Conservation (phyloP, 2,329 filamentous ascomycete genomes). For the Hypoxylon rubiginosum region DNA sequence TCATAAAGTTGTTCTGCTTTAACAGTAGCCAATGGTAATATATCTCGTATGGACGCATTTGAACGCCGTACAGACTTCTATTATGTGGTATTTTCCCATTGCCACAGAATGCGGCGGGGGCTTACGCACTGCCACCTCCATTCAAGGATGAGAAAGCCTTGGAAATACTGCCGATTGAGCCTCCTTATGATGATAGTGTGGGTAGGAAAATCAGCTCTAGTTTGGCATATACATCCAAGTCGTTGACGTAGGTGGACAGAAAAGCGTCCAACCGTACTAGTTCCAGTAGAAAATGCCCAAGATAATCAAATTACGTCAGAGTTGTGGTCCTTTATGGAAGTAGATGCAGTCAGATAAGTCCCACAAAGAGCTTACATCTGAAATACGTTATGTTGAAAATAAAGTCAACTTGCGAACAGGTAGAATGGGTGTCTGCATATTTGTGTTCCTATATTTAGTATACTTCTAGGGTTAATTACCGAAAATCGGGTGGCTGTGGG, state of each 20-base stretch:
- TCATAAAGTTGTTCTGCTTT: neutral
- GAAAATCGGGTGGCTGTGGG: conserved; percentile 10
- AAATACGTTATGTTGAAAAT: too few species aligned
- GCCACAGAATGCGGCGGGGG: neutral
- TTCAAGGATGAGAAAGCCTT: neutral
- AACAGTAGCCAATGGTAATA: neutral
- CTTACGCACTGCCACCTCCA: conserved; percentile 3
- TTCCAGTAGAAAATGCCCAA: neutral
- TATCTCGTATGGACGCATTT: neutral
- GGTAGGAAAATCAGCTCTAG: neutral
- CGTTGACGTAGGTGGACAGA: neutral
- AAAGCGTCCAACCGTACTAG: neutral
- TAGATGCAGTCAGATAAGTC: neutral
- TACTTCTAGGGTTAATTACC: neutral
- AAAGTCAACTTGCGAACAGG: neutral
- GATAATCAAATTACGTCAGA: neutral
- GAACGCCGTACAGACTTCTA: neutral
- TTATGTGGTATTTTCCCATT: neutral
- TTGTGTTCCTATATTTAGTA: neutral
- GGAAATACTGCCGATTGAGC: neutral
- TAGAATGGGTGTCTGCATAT: neutral
- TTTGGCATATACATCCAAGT: neutral
- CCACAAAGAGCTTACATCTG: too few species aligned
- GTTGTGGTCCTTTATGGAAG: neutral
- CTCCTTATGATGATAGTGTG: neutral